These are phyloP conservation scores for Cercis canadensis DNA, from an alignment of 306 rosid species.

Conservation along the genomic window DNA sequence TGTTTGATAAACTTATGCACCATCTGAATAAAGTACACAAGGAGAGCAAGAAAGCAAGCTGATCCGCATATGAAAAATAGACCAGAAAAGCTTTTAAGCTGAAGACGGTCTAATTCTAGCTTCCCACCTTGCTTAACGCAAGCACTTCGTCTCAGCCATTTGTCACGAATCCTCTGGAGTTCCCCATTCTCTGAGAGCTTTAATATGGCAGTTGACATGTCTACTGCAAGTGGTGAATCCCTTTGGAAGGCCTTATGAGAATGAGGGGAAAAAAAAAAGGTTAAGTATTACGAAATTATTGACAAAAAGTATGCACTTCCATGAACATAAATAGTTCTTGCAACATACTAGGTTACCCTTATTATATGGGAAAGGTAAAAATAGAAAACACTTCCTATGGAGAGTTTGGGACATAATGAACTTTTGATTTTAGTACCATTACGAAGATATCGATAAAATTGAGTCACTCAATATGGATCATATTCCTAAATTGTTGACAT, in stretches of 20 bases:
- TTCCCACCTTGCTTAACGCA: constrained; percentile 53
- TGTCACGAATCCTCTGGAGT: constrained; percentile 67
- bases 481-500: no score
- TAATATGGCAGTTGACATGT: constrained; percentile 61
- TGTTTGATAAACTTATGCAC: not conserved
- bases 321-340: not conserved
- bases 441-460: no score
- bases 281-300: not conserved
- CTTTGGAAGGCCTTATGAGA: constrained; percentile 54
- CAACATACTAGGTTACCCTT: constrained; percentile 32
- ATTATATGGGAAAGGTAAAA: constrained; percentile 36
- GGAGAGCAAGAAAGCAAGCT: constrained; percentile 57
- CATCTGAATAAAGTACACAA: constrained; percentile 21
- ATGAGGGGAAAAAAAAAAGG: not conserved
- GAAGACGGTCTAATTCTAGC: constrained; percentile 53
- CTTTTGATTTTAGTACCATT: not conserved
- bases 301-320: not conserved
- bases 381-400: not conserved
- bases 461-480: no score
- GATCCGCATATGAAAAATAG: constrained; percentile 53
- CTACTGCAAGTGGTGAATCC: constrained; percentile 65
- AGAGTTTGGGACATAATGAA: not conserved
- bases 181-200: constrained; percentile 61
- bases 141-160: constrained; percentile 59
- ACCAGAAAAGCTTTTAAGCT: constrained; percentile 61